These are phyloP conservation scores for Fusarium camptoceras DNA, from an alignment of 2,329 filamentous ascomycete genomes.

Conservation along the genomic window DNA sequence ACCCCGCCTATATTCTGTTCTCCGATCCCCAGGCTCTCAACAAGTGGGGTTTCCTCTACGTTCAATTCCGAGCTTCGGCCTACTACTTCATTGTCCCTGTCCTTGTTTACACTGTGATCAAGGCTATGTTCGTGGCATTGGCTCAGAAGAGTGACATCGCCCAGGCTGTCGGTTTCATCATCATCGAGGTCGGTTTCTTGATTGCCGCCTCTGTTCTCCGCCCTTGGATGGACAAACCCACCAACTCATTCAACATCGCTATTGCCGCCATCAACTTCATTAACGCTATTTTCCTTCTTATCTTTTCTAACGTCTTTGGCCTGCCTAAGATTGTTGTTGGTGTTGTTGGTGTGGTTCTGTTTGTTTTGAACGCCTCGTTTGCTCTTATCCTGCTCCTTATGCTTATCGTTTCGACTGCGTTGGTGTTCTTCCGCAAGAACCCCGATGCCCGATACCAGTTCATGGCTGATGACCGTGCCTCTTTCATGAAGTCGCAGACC, in stretches of 20 bases:
- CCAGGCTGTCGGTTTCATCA: slow-evolving; percentile 83
- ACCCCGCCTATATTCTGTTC: slow-evolving; percentile 96
- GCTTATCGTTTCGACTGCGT: slow-evolving; percentile 69
- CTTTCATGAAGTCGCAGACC: slow-evolving; percentile 96
- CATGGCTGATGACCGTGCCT: slow-evolving; percentile 95
- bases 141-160: slow-evolving; percentile 76
- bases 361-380: slow-evolving; percentile 87
- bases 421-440: slow-evolving; percentile 90
- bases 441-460: slow-evolving; percentile 95
- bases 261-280: slow-evolving; percentile 92
- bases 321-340: slow-evolving; percentile 86
- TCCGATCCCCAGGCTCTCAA: slow-evolving; percentile 94
- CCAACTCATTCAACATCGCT: slow-evolving; percentile 94
- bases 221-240: slow-evolving; percentile 99
- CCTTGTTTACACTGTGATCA: slow-evolving; percentile 83
- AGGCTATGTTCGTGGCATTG: slow-evolving; percentile 89
- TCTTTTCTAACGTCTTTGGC: slow-evolving; percentile 89
- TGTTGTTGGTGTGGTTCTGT: slow-evolving; percentile 89
- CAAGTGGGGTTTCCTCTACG: slow-evolving; percentile 98
- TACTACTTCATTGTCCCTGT: slow-evolving; percentile 94
- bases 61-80: slow-evolving; percentile 93
- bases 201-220: slow-evolving; percentile 83
- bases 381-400: slow-evolving; percentile 85
- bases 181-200: slow-evolving; percentile 84
- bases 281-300: slow-evolving; percentile 87